Conservation (phyloP, 2,329 filamentous ascomycete genomes). For the Venturia asperata region DNA sequence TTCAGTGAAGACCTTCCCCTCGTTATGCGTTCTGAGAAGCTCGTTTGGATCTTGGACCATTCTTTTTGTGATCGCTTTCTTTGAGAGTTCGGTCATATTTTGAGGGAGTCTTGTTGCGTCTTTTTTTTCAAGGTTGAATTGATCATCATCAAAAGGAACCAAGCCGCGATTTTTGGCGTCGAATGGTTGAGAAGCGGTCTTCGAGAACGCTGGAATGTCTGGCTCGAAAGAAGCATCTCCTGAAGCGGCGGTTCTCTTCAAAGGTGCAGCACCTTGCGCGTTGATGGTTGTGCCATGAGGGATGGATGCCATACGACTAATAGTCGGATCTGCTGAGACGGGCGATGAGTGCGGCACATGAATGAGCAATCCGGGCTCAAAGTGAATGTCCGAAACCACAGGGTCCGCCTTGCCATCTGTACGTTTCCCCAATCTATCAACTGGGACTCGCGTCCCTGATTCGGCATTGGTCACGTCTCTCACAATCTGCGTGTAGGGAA, state of each 20-base stretch:
- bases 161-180: too few species aligned
- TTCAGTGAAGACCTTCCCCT: conserved; percentile 3
- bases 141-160: too few species aligned
- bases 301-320: conserved; percentile 36
- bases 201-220: not conserved
- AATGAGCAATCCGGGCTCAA: conserved; percentile 38
- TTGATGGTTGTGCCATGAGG: conserved; percentile 42
- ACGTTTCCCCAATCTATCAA: too few species aligned
- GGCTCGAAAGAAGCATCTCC: not conserved
- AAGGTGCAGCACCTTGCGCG: not conserved
- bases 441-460: too few species aligned
- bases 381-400: conserved; percentile 30
- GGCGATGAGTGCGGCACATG: conserved; percentile 28
- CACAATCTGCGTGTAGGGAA: too few species aligned
- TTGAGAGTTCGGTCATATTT: too few species aligned
- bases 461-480: too few species aligned
- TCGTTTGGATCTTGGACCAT: conserved; percentile 12
- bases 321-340: not conserved
- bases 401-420: too few species aligned
- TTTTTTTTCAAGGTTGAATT: too few species aligned
- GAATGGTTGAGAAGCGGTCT: too few species aligned
- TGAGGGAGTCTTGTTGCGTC: too few species aligned
- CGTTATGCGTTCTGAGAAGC: conserved; percentile 9
- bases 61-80: not conserved
- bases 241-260: too few species aligned